Conservation (phyloP, 176 grass and related monocot species). For the Triticum turgidum region DNA sequence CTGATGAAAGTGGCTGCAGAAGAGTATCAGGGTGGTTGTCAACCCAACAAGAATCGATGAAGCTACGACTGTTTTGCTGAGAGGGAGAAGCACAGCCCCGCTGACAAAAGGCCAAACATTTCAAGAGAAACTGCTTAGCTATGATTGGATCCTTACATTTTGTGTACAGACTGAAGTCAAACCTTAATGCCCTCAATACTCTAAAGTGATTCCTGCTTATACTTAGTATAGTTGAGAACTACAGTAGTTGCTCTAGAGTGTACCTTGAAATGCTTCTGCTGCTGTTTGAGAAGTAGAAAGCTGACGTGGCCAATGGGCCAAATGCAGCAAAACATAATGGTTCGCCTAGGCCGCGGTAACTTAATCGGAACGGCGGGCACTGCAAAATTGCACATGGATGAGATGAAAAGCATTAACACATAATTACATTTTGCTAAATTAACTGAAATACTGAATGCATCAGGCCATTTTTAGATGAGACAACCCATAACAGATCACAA, state of each 20-base stretch:
- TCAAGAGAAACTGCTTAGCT: neutral
- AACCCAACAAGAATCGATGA: slow-evolving; percentile 87
- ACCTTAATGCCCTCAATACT: neutral
- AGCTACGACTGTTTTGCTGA: slow-evolving; percentile 57
- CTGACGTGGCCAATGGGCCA: slow-evolving; percentile 86
- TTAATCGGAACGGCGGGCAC: slow-evolving; percentile 90
- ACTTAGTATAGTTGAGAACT: neutral
- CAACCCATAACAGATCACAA: neutral
- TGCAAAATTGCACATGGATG: slow-evolving; percentile 27
- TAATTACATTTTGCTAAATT: neutral
- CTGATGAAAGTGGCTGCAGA: slow-evolving; percentile 99
- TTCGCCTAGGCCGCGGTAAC: slow-evolving; percentile 87
- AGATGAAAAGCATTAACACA: neutral
- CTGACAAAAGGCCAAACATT: slow-evolving; percentile 47
- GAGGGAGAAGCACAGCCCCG: slow-evolving; percentile 46
- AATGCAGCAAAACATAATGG: slow-evolving; percentile 91
- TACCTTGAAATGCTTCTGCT: slow-evolving; percentile 47
- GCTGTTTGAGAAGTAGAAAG: slow-evolving; percentile 82
- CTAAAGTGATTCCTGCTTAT: neutral
- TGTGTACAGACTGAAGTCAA: neutral
- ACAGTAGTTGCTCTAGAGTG: neutral
- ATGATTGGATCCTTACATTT: neutral
- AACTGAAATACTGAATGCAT: neutral
- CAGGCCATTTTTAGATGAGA: neutral
- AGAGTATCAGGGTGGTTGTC: slow-evolving; percentile 93